phyloP scores from a whole-genome alignment of 331 rosid species.

The Rosa hybrid region DNA sequence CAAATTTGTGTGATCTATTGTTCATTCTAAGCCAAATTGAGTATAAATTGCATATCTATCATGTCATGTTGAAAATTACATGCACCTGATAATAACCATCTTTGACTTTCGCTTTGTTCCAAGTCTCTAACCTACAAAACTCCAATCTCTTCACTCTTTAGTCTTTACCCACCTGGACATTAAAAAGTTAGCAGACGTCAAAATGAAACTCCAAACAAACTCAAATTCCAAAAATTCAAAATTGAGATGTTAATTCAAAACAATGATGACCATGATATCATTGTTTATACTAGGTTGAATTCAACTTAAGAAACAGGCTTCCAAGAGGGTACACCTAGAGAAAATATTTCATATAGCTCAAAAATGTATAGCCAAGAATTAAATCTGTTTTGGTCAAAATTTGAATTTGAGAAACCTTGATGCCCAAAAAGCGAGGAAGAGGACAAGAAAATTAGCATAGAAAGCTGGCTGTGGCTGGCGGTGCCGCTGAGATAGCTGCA shows the following conservation, averaged over 20 bases:
- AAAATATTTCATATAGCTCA: neutral
- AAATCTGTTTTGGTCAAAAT: neutral
- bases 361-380: neutral
- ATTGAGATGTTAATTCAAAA: neutral
- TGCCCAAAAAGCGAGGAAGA: neutral
- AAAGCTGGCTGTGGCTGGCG: neutral
- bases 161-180: too few species aligned
- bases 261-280: too few species aligned
- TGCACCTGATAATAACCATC: neutral
- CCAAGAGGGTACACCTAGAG: neutral
- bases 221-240: too few species aligned
- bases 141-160: too few species aligned
- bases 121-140: too few species aligned
- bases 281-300: too few species aligned
- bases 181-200: too few species aligned
- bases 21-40: too few species aligned
- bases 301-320: too few species aligned
- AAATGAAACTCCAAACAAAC: neutral
- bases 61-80: neutral
- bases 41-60: neutral
- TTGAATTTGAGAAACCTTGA: neutral
- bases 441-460: neutral
- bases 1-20: too few species aligned
- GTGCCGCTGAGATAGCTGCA: conserved; percentile 15
- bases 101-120: neutral